These are phyloP conservation scores for Dimocarpus longan DNA, from an alignment of 345 rosid genomes.

Conservation along the genomic window DNA sequence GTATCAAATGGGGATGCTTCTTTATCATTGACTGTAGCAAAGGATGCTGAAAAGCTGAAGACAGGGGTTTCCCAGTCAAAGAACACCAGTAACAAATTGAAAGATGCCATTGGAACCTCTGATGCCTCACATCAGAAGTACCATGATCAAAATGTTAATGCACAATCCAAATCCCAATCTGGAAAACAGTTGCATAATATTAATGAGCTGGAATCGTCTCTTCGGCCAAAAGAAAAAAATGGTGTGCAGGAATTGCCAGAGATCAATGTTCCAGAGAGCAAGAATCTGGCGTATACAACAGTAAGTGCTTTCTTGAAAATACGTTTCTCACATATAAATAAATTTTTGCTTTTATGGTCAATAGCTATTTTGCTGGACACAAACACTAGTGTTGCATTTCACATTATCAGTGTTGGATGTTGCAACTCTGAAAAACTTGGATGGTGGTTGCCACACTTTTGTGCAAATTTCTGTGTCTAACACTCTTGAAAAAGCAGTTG, in stretches of 20 bases:
- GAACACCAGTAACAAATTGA: slow-evolving; percentile 47
- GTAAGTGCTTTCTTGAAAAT: slow-evolving; percentile 41
- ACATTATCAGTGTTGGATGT: not conserved
- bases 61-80: slow-evolving; percentile 44
- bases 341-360: not conserved
- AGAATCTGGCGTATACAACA: slow-evolving; percentile 39
- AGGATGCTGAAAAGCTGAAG: slow-evolving; percentile 55
- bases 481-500: not conserved
- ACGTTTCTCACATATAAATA: not conserved
- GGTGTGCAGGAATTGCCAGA: slow-evolving; percentile 50
- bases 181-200: slow-evolving; percentile 40
- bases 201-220: slow-evolving; percentile 46
- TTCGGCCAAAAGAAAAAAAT: slow-evolving; percentile 55
- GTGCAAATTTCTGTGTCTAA: not conserved
- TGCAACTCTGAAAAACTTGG: slow-evolving; percentile 20
- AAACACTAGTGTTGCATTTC: not conserved
- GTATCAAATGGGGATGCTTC: slow-evolving; percentile 49
- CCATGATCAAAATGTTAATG: slow-evolving; percentile 49
- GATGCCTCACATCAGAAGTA: slow-evolving; percentile 50
- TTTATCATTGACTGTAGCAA: slow-evolving; percentile 40
- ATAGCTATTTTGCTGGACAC: not conserved
- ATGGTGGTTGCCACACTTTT: not conserved
- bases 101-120: slow-evolving; percentile 49
- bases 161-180: slow-evolving; percentile 50
- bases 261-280: slow-evolving; percentile 60